Evolutionary conservation across 1,284 basidiomycete species (phyloP), one percentile per base, ranked within the genome.

Genomic region (Macrocystidia cucumis): DNA sequence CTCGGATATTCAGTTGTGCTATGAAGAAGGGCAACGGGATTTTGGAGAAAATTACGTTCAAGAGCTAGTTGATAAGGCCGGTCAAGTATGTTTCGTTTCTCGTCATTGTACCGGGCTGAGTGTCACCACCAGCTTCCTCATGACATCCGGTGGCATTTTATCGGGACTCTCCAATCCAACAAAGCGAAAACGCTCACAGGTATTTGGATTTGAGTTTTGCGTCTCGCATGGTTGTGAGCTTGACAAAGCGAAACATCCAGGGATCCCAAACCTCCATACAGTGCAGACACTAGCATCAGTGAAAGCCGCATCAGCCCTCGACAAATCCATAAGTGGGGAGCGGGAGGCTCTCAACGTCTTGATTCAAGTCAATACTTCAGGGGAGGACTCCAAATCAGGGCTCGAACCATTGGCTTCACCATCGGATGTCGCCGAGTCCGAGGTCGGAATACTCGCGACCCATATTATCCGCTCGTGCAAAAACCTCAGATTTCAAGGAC

Each of bases 41-140:
- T 98, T 98, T 56, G 95, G 96, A 8, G 95, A 98, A 62, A 98
- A 98, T 57, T 98, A 98, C 55, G 91, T 93, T 4, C 88, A 96
- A 48, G 95, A 98, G 54, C 60, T 98, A 44, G 81, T 81, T n/a
- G 89, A 92, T 30, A 98, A 96, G 54, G 84, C 90, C 1, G 63
- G 65, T 34, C 63, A 49, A 44, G 82, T 69, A 34, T 38, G 39
- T 42, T 31, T 16, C 28, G 12, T 9, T 28, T 34, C 23, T 8
- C 35, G 30, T 35, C 32, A 18, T 23, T 31, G 29, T 32, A 39
- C 19, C 24, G 25, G 34, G 26, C 31, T 35, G 9, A 31, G 38
- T 42, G 26, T 38, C 34, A 37, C 25, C 28, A n/a, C 16, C 51
- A 92, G 88, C 71, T 93, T 11, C 90, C 91, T 0, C 44, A 49